Evolutionary conservation across 2,329 filamentous ascomycete species (phyloP), one percentile per base, ranked within the genome.

Genomic region (Xylaria sp.): DNA sequence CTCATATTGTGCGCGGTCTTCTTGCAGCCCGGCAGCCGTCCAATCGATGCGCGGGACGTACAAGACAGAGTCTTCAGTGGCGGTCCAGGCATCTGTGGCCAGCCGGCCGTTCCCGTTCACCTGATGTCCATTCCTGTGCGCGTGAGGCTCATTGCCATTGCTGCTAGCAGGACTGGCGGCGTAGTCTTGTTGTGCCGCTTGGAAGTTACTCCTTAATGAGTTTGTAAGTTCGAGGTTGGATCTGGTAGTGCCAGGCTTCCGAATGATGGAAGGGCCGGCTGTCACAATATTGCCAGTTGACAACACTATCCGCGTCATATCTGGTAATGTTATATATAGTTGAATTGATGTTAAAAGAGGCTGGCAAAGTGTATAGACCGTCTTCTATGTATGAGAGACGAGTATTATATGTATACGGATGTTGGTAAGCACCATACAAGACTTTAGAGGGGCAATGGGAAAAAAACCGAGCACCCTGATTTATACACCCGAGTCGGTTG

Each of bases 201-300:
- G 79, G 79, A 98, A 93, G 81, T 95, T 97, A 77, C 90, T 89
- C 75, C 93, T 92, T 19, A 99, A 88, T 2, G 94, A 93, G 76
- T 93, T 94, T 72, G 94, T 92, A 74, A 99, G 88, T 81, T 99
- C 96, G 75, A 94, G 90, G 79, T 98, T 98, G 63, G 95, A 98
- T 78, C 94, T 93, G 78, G 90, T 90, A 72, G 89, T 88, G 68
- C 90, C 87, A 17, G 91, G 89, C 76, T 92, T 93, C 70, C 93
- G 90, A 79, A 97, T 91, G 71, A 97, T 91, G 57, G 93, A 93
- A 65, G 92, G 92, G 65, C 93, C 92, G 71, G 89, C 90, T 75
- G 91, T 91, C 86, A 97, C 93, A 79, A 97, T 92, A 84, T 97
- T 98, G 47, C 75, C 75, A 21, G 75, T 77, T 21, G 75, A 77